These are phyloP conservation scores for Chlorella sorokiniana DNA, from an alignment of 139 green algal species.

Conservation along the genomic window DNA sequence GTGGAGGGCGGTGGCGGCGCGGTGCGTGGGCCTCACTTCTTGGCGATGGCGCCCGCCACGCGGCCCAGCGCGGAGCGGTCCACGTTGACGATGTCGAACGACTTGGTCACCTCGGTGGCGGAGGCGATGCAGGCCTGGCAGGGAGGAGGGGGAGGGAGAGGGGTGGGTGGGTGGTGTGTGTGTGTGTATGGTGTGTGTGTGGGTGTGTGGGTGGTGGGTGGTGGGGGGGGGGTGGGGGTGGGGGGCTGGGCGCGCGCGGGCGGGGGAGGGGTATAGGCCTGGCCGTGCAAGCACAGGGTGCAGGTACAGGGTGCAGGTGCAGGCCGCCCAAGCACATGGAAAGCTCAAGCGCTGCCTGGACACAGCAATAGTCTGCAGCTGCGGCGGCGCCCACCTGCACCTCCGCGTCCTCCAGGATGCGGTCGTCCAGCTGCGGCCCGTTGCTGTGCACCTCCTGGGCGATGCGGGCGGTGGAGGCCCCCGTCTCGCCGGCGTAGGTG, in stretches of 20 bases:
- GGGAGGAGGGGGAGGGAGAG: not conserved
- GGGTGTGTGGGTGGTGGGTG: too few relatives aligned
- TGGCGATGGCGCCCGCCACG: conserved; percentile 84
- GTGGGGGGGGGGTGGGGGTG: too few relatives aligned
- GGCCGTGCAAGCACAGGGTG: too few relatives aligned
- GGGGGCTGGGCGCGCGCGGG: too few relatives aligned
- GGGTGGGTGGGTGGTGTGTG: too few relatives aligned
- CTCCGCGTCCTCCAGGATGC: conserved; percentile 85
- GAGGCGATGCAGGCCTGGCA: conserved; percentile 15
- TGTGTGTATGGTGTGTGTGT: too few relatives aligned
- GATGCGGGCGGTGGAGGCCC: conserved; percentile 48
- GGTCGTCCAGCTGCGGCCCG: conserved; percentile 89
- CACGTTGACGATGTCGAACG: conserved; percentile 84
- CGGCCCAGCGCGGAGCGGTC: conserved; percentile 83
- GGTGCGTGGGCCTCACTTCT: conserved; percentile 12
- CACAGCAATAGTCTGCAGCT: too few relatives aligned
- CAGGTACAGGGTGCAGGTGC: too few relatives aligned
- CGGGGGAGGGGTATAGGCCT: too few relatives aligned
- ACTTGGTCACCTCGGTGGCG: conserved; percentile 42
- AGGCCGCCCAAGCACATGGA: too few relatives aligned
- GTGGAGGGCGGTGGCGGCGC: not conserved
- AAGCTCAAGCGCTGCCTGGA: too few relatives aligned
- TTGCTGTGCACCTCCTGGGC: conserved; percentile 73
- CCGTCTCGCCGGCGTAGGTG: conserved; percentile 60
- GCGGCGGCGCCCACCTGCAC: conserved; percentile 66